Evolutionary conservation across 345 rosid genomes (phyloP), one percentile per base, ranked within the genome.

Genomic region (Turritis glabra): DNA sequence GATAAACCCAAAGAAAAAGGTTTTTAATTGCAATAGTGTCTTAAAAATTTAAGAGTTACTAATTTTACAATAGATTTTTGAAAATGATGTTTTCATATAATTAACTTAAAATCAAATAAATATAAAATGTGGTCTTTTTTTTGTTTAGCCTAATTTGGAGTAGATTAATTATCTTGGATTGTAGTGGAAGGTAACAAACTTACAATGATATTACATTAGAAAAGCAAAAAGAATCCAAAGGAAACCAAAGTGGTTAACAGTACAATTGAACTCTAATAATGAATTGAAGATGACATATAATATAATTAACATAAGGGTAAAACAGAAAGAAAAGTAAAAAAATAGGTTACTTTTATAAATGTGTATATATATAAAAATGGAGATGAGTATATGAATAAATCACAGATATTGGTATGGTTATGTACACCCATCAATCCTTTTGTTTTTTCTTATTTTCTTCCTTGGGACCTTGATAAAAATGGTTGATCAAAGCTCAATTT

Each of bases 401-500:
- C 50, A 74, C 65, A 26, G 5, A 74, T 51, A 56, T 58, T 66
- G 67, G 60, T 66, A 47, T 57, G 7, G 77, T 88, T 69, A 86
- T 85, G 52, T 90, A 83, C 93, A 86, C 74, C 78, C 71, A 71
- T 74, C 80, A 64, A 69, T 73, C 75, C 47, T 38, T 38, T 10
- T 35, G n/a, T 32, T 80, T 56, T 57, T 30, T 57, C 21, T 70
- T 18, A 46, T 70, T 61, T 75, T 75, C 64, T 76, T 74, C 77
- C 52, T 77, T 55, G 57, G 62, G 41, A 43, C 26, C 59, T 71
- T 76, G 35, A 22, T n/a, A 35, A 25, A 15, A 7, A 19, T 54
- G 5, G 21, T 53, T 69, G 38, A 14, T 71, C 82, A 85, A 72
- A 81, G 85, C 86, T 88, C 91, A 53, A 77, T 65, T 84, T 89